These are phyloP conservation scores for Starmerella tilneyi DNA, from an alignment of 805 yeast genomes.

Conservation along the genomic window DNA sequence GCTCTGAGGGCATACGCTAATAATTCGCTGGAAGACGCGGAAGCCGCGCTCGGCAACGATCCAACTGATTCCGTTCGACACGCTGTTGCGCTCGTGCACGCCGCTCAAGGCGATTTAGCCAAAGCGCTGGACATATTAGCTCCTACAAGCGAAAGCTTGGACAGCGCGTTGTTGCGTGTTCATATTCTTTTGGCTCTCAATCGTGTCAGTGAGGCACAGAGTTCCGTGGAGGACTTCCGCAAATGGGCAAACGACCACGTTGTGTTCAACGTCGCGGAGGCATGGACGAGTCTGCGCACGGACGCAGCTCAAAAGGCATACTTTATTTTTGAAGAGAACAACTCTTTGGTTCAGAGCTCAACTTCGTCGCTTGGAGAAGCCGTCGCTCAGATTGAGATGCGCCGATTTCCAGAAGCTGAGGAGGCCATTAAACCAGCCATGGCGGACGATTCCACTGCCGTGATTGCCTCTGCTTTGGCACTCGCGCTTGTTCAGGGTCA, in stretches of 20 bases:
- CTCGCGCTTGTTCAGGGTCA: slow-evolving; percentile 48
- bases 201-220: slow-evolving; percentile 39
- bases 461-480: slow-evolving; percentile 54
- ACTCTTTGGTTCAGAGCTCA: slow-evolving; percentile 30
- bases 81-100: slow-evolving; percentile 36
- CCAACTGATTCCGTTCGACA: slow-evolving; percentile 31
- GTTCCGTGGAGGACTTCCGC: slow-evolving; percentile 38
- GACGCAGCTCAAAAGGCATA: slow-evolving; percentile 34
- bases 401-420: slow-evolving; percentile 72
- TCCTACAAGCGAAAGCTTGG: slow-evolving; percentile 35
- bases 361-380: slow-evolving; percentile 57
- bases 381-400: slow-evolving; percentile 65
- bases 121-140: slow-evolving; percentile 37
- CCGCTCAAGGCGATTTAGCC: slow-evolving; percentile 35
- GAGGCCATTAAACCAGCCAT: slow-evolving; percentile 39
- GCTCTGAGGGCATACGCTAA: slow-evolving; percentile 28
- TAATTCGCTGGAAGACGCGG: slow-evolving; percentile 22
- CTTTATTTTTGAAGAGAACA: slow-evolving; percentile 56
- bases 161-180: slow-evolving; percentile 31
- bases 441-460: slow-evolving; percentile 33
- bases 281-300: slow-evolving; percentile 49
- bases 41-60: slow-evolving; percentile 22
- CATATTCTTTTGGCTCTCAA: slow-evolving; percentile 36
- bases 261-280: slow-evolving; percentile 65
- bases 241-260: slow-evolving; percentile 59